Percentiles rank a stretch among this genome's conserved stretches.
phyloP scores from a whole-genome alignment of 768 basidiomycete genomes.

The Rhizopogon rudus region DNA sequence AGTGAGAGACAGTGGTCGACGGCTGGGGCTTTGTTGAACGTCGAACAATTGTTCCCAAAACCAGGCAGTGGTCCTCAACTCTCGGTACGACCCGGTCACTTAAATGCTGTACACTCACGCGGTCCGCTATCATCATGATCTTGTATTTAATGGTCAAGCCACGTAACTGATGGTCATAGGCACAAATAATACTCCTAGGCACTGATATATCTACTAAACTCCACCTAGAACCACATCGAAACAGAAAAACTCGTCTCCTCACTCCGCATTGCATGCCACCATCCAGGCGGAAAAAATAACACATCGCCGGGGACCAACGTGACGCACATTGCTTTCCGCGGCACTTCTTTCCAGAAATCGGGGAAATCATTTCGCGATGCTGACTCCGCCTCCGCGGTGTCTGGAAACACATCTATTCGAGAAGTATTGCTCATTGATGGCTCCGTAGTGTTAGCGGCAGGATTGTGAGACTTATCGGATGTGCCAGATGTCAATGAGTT shows the following conservation, averaged over 20 bases:
- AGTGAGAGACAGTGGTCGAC: neutral
- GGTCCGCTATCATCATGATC: neutral
- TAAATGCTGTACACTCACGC: constrained; percentile 14
- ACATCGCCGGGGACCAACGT: constrained; percentile 80
- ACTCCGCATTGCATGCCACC: constrained; percentile 93
- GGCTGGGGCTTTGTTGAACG: constrained; percentile 13
- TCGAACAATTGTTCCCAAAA: constrained; percentile 16
- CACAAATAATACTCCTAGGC: neutral
- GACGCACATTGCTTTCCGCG: constrained; percentile 52
- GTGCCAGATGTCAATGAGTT: constrained; percentile 13
- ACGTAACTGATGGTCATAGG: neutral
- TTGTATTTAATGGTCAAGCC: too few species aligned
- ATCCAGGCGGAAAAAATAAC: constrained; percentile 85
- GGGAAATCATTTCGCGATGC: constrained; percentile 31
- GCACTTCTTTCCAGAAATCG: constrained; percentile 52
- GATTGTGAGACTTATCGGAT: constrained; percentile 26
- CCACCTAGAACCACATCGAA: constrained; percentile 83
- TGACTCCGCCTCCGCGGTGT: constrained; percentile 16
- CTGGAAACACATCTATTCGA: constrained; percentile 69
- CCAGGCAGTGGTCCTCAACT: constrained; percentile 9
- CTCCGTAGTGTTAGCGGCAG: constrained; percentile 33
- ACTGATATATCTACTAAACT: neutral
- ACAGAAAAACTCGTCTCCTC: constrained; percentile 81
- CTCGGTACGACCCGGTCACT: constrained; percentile 24
- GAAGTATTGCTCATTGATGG: constrained; percentile 79